These are phyloP conservation scores for Beauveria varroae DNA, from an alignment of 2,329 filamentous ascomycete genomes.

Conservation along the genomic window DNA sequence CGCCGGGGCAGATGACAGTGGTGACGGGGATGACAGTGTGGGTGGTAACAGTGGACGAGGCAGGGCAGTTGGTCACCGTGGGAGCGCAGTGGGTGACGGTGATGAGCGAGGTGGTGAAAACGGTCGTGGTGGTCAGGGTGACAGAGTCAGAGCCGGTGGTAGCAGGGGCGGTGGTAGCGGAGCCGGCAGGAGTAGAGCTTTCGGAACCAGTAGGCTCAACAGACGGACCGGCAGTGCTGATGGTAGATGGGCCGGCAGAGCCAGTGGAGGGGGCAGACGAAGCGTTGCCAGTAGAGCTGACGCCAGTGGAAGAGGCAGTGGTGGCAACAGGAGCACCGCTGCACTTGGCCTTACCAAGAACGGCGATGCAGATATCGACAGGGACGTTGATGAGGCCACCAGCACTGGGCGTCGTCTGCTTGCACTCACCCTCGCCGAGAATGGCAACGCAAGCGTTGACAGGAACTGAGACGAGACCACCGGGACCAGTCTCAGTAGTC, in stretches of 20 bases:
- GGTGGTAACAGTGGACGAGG: conserved; percentile 6
- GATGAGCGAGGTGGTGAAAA: conserved; percentile 4
- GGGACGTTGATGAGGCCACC: not conserved
- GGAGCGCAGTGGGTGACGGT: conserved; percentile 9
- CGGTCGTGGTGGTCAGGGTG: conserved; percentile 1
- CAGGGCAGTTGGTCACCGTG: conserved; percentile 8
- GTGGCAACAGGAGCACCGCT: not conserved
- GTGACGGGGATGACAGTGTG: conserved; percentile 3
- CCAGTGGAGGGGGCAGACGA: not conserved
- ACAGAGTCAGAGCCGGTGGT: not conserved
- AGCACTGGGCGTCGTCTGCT: not conserved
- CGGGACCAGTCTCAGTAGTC: not conserved
- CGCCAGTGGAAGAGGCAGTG: not conserved
- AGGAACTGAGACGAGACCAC: not conserved
- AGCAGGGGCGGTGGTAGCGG: not conserved
- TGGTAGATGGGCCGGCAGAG: not conserved
- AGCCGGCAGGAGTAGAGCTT: not conserved
- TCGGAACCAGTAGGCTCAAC: not conserved
- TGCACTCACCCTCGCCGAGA: not conserved
- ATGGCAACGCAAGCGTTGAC: not conserved
- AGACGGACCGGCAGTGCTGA: not conserved
- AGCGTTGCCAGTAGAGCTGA: not conserved
- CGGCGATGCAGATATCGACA: not conserved
- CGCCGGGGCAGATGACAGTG: not conserved
- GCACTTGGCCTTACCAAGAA: conserved; percentile 4